phyloP scores from a whole-genome alignment of 179 eudicot species.

The Pouteria campechiana region DNA sequence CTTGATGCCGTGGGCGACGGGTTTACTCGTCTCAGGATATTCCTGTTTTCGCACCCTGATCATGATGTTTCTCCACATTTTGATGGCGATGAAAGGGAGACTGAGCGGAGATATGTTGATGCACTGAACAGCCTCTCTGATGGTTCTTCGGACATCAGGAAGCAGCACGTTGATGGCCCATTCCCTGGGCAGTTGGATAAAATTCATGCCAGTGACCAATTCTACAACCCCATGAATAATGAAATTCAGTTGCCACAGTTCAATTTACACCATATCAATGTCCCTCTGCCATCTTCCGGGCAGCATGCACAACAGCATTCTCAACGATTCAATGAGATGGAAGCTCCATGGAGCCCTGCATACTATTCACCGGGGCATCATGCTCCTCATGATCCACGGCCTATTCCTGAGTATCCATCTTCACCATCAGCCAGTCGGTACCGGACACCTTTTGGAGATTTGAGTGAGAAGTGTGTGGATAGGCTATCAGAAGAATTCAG shows the following conservation, averaged over 20 bases:
- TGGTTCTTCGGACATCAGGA: slow-evolving; percentile 50
- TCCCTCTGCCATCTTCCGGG: slow-evolving; percentile 51
- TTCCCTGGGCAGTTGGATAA: no score
- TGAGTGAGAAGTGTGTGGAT: slow-evolving; percentile 29
- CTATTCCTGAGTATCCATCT: slow-evolving; percentile 40
- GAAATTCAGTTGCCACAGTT: slow-evolving; percentile 55
- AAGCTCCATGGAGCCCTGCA: slow-evolving; percentile 74
- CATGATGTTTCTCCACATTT: slow-evolving; percentile 53
- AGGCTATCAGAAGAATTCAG: slow-evolving; percentile 46
- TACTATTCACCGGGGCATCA: slow-evolving; percentile 68
- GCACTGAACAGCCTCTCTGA: slow-evolving; percentile 87
- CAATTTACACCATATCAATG: slow-evolving; percentile 48
- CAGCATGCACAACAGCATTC: slow-evolving; percentile 29
- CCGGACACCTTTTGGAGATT: slow-evolving; percentile 32
- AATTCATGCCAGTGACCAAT: slow-evolving; percentile 45
- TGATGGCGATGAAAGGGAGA: slow-evolving; percentile 74
- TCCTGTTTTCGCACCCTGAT: slow-evolving; percentile 67
- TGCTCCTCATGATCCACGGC: slow-evolving; percentile 41
- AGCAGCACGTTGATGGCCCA: slow-evolving; percentile 21
- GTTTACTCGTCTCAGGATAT: slow-evolving; percentile 76
- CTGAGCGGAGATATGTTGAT: slow-evolving; percentile 86
- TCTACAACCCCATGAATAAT: slow-evolving; percentile 48
- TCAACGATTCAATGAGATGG: slow-evolving; percentile 43
- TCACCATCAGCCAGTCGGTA: slow-evolving; percentile 61
- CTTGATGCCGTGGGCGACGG: slow-evolving; percentile 74